A percentile compares a stretch with the other conserved stretches of the same genome.
phyloP scores from a whole-genome alignment of 1,139 yeast species.

The Debaryomycetaceae sp. region DNA sequence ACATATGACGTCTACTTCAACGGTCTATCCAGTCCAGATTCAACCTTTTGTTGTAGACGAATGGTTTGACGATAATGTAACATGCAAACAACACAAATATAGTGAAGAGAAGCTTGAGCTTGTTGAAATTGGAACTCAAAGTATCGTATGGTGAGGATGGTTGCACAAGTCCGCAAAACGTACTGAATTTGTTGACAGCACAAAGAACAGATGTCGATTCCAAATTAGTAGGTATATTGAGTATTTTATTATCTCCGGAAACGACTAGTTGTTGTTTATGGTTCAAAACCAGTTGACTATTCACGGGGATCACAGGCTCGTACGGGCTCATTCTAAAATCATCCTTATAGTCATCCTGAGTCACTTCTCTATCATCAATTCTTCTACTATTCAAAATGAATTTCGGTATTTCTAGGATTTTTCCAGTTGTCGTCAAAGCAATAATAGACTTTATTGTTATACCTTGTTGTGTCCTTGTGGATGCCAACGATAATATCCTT shows the following conservation, averaged over 20 bases:
- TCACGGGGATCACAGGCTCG: constrained; percentile 57
- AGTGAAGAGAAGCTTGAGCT: constrained; percentile 59
- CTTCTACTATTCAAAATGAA: constrained; percentile 60
- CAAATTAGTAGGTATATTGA: constrained; percentile 63
- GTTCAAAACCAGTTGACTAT: constrained; percentile 38
- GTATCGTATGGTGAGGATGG: constrained; percentile 87
- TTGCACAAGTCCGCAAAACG: constrained; percentile 72
- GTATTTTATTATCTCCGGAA: constrained; percentile 22
- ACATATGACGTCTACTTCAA: no score
- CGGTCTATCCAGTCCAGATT: constrained; percentile 31
- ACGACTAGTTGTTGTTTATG: constrained; percentile 42
- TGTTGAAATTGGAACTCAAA: constrained; percentile 66
- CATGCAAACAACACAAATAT: constrained; percentile 49
- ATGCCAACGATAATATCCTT: constrained; percentile 45
- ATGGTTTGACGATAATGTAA: constrained; percentile 50
- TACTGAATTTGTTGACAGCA: constrained; percentile 56
- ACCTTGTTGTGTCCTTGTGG: constrained; percentile 69
- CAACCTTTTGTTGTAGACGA: constrained; percentile 51
- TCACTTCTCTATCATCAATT: constrained; percentile 51
- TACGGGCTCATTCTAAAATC: constrained; percentile 67
- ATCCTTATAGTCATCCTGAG: constrained; percentile 47
- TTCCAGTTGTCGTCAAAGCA: constrained; percentile 57
- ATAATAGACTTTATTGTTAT: constrained; percentile 71
- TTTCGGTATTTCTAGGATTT: constrained; percentile 70
- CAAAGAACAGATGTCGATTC: constrained; percentile 82